Base-by-base conservation (phyloP, 2,329 filamentous ascomycete species). In the Colletotrichum sansevieriae region DNA sequence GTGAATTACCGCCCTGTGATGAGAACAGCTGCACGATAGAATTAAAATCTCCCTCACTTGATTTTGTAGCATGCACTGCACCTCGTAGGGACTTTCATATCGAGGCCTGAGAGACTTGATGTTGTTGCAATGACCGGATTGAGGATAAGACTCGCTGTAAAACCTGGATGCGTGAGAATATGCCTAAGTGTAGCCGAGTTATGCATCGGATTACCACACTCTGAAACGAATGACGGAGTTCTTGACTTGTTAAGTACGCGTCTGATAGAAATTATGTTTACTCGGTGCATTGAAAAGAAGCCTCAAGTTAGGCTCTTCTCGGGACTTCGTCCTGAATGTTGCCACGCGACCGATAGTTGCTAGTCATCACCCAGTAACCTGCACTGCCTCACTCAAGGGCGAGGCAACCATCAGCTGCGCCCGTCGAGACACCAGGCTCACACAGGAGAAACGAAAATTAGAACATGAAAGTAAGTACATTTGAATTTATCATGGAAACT, bases 61-160 rank as follows among this genome's bases (percentile, higher is more conserved):
- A 47, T 3, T 56, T 66, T 1, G 58, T 62, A 2, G 58, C 64
- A 9, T 66, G 49, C 18, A 58, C 51, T 3, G 63, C 33, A 0
- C 64, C 64, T 1, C n/a, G 41, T 0, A 63, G 5, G 8, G 49
- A 33, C 12, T 46, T 52, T n/a, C 63, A 25, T 3, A 66, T 13
- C 2, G 64, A 66, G 13, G 39, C 18, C 11, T 15, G 3, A 2
- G 13, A 12, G 1, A 63, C 54, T 7, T 47, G 8, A 66, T 22
- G 22, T 22, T 66, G 18, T 2, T 55, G n/a, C 13, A 22, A 8
- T 54, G 51, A 5, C n/a, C 35, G n/a, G 9, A 8, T 7, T 20
- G 1, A 7, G 18, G 2, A 29, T 37, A 22, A 4, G 29, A 15
- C 29, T 18, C 18, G 15, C 8, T 18, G 25, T 37, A 29, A 7